Evolutionary conservation across 176 grass and related monocot species (phyloP), one percentile per base, ranked within the genome.

Genomic region (Metroxylon sagu): DNA sequence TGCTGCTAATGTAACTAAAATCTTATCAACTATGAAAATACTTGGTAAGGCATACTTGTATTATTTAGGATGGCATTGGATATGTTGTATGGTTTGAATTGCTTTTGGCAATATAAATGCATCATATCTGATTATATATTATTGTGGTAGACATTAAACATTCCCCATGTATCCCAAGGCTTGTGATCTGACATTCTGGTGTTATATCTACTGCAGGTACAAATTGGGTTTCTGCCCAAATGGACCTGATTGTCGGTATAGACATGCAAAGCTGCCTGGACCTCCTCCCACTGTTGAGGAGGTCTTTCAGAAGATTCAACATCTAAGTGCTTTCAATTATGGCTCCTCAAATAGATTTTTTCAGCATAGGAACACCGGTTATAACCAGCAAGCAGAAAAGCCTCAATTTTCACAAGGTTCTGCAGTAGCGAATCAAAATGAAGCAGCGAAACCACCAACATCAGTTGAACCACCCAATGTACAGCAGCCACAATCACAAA

Each of bases 171-270:
- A 14, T 43, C 35, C 35, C 14, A 10, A 3, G 35, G 2, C 19
- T 26, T 65, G 19, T 12, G 67, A 53, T 17, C 49, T 51, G 14
- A 43, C 5, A 19, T n/a, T 76, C 0, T 52, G 50, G 18, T 49
- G 19, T 61, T 61, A 10, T 49, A 25, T 67, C 23, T 53, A 53
- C 74, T 62, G 54, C 76, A 98, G 93, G 93, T 98, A 89, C 53
- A 98, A 92, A 73, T 82, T 98, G 82, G 93, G 93, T 18, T 98
- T 98, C 72, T 98, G 93, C 70, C 87, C 93, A 29, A 98, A 98
- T 77, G 93, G 93, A 14, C 77, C 84, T 19, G 80, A 73, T 50
- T 98, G 93, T 57, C 87, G 93, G 12, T 98, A 98, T 68, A 79
- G 89, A 52, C 93, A 98, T 73, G 73, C 77, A 43, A 74, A 85